Evolutionary conservation across 768 basidiomycete species (phyloP).

Genomic region (Panaeolus cyanescens): DNA sequence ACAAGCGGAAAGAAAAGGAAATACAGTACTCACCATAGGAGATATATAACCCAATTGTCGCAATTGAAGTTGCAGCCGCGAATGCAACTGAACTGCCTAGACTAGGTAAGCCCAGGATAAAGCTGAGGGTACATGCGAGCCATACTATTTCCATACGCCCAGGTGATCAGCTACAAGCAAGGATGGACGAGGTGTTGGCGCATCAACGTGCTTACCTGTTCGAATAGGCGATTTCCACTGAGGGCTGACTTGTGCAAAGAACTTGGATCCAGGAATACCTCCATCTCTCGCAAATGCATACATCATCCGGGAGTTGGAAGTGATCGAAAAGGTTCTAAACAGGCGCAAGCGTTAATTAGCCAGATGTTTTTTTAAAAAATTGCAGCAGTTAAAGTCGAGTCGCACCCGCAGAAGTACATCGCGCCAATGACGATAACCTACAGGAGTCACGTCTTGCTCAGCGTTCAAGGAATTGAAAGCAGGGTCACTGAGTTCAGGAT

Average conservation of each 20-base stretch:
- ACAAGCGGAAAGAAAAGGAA: neutral
- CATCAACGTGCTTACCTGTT: conserved; percentile 45
- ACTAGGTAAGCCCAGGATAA: conserved; percentile 73
- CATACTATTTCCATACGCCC: conserved; percentile 49
- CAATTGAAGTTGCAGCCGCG: conserved; percentile 58
- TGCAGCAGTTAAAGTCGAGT: no score
- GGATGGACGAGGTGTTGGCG: conserved; percentile 6
- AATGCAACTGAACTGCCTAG: conserved; percentile 76
- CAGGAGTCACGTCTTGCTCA: neutral
- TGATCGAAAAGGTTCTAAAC: conserved; percentile 74
- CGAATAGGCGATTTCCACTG: conserved; percentile 66
- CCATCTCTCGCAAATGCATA: conserved; percentile 80
- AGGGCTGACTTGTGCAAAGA: conserved; percentile 64
- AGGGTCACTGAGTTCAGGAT: no score
- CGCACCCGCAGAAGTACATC: conserved; percentile 75
- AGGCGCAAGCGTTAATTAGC: neutral
- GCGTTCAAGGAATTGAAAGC: no score
- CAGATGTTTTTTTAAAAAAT: neutral
- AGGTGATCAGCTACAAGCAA: neutral
- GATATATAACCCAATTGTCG: conserved; percentile 77
- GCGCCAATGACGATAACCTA: conserved; percentile 68
- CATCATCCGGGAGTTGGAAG: conserved; percentile 83
- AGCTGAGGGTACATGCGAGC: conserved; percentile 77
- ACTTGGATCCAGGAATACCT: conserved; percentile 66
- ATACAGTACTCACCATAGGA: conserved; percentile 55